Evolutionary conservation across 2,329 filamentous ascomycete species (phyloP), one percentile per base, ranked within the genome.

Genomic region (Dactylonectria macrodidyma): DNA sequence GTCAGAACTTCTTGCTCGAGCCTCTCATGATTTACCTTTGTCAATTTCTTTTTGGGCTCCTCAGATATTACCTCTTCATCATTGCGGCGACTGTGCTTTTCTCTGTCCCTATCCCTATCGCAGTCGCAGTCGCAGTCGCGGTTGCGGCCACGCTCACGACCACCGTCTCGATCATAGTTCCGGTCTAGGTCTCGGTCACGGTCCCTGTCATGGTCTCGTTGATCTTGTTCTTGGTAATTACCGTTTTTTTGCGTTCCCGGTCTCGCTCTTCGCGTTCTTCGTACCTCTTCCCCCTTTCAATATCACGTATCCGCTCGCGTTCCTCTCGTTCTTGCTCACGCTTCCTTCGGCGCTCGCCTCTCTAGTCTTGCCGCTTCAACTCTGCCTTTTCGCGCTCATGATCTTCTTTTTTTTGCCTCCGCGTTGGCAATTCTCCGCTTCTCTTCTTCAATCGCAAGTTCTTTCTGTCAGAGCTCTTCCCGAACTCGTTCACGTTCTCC

Each of bases 401-500:
- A 66, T 87, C 85, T 34, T 83, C 80, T 60, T 82, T 83, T 74
- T 85, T 86, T n/a, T n/a, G 41, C 86, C 80, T 88, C 86, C 76
- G 91, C 87, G 26, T 83, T 84, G 47, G 88, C 87, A 50, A 90
- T 87, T 61, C 87, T 85, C 33, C 84, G 84, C 75, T 90, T 90
- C 78, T 91, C 88, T 75, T 88, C 90, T 62, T 91, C 86, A 38
- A 89, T 87, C 62, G 89, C 87, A 24, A 85, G 84, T 70, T 91
- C 88, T 71, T 89, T 87, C 51, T 84, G 85, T 59, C 87, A 84
- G 19, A 91, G 82, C 72, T 91, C 88, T 54, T 90, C 87, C 62
- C 90, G 86, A 10, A 90, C 83, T 38, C 86, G 86, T 68, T 91
- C 89, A 10, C 92, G 88, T 62, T 90, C 88, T 9, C 86, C 84